These are phyloP conservation scores for Rosellinia necatrix DNA, from an alignment of 2,329 filamentous ascomycete species.

Conservation along the genomic window DNA sequence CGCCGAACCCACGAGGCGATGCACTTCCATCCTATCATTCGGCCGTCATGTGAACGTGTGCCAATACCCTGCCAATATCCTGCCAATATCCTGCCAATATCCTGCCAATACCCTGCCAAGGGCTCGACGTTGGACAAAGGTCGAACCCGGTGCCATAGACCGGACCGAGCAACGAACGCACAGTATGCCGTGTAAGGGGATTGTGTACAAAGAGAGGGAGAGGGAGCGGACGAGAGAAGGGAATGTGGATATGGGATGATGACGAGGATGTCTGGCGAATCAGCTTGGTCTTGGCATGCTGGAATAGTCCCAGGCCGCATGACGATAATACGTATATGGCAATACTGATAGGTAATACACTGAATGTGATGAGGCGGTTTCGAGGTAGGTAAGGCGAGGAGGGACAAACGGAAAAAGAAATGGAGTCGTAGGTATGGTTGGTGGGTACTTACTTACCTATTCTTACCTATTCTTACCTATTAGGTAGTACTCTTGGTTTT, in stretches of 20 bases:
- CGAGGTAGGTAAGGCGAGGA: too few relatives aligned
- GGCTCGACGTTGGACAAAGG: not conserved
- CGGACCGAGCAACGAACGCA: slow-evolving; percentile 1
- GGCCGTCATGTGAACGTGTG: slow-evolving; percentile 21
- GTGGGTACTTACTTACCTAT: too few relatives aligned
- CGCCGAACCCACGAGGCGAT: slow-evolving; percentile 22
- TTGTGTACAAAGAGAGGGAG: not conserved
- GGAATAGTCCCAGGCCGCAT: slow-evolving; percentile 1
- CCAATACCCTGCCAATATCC: slow-evolving; percentile 25
- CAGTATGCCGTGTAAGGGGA: not conserved
- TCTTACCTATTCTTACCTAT: too few relatives aligned
- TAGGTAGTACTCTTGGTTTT: too few relatives aligned
- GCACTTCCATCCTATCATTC: slow-evolving; percentile 16
- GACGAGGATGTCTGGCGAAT: not conserved
- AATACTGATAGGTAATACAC: too few relatives aligned
- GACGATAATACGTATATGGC: not conserved
- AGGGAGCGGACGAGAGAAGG: not conserved
- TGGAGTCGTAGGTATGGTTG: too few relatives aligned
- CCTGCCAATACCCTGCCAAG: slow-evolving; percentile 24
- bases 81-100: slow-evolving; percentile 24
- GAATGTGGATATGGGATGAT: not conserved
- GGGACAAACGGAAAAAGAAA: too few relatives aligned
- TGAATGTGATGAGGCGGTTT: too few relatives aligned
- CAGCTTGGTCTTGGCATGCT: slow-evolving; percentile 9
- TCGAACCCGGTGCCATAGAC: slow-evolving; percentile 4